Evolutionary conservation across 768 basidiomycete species (phyloP).

Genomic region (Podaxis sp.): DNA sequence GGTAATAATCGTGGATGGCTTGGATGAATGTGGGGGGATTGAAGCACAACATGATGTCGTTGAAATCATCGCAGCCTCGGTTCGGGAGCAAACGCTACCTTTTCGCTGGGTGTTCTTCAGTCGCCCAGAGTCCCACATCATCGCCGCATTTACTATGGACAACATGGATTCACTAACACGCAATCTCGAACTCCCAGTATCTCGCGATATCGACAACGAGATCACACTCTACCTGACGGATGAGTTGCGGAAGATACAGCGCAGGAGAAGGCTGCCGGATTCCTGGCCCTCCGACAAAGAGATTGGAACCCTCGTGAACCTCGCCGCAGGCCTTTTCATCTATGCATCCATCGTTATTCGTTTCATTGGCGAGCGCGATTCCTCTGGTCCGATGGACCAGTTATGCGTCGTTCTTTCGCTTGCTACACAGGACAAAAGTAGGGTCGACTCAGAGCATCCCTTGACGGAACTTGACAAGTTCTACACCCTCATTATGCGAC

Average conservation of each 20-base stretch:
- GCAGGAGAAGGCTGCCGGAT: background rate
- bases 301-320: background rate
- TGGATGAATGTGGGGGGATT: slow-evolving; percentile 14
- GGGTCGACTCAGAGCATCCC: background rate
- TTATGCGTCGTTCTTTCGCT: background rate
- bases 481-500: background rate
- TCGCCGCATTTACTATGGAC: background rate
- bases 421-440: background rate
- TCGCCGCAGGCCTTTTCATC: slow-evolving; percentile 9
- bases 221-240: slow-evolving; percentile 3
- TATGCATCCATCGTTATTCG: slow-evolving; percentile 12
- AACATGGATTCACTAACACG: background rate
- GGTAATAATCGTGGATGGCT: slow-evolving; percentile 14
- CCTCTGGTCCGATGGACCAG: background rate
- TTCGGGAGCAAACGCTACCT: background rate
- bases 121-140: slow-evolving; percentile 14
- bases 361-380: slow-evolving; percentile 4
- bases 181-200: background rate
- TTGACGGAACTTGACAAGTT: background rate
- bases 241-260: background rate
- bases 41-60: background rate
- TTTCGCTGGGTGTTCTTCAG: slow-evolving; percentile 13
- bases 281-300: slow-evolving; percentile 13
- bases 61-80: background rate
- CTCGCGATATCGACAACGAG: slow-evolving; percentile 5